Conservation (phyloP, 2,329 filamentous ascomycete species). For the Claviceps spartinae region DNA sequence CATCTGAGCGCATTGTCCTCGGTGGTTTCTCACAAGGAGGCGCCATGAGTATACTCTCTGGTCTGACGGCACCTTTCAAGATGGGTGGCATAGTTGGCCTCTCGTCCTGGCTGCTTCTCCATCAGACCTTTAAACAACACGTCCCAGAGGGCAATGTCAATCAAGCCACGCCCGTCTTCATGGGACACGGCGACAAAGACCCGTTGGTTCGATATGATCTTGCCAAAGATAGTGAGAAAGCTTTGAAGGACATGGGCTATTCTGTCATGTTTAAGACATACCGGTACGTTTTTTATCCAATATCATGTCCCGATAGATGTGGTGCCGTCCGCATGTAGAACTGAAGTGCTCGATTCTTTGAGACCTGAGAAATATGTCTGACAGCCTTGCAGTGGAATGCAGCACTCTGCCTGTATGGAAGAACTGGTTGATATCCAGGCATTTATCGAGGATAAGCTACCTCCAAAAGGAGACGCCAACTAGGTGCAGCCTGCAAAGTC, state of each 20-base stretch:
- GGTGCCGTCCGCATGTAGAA: background rate
- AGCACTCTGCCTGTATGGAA: slow-evolving; percentile 60
- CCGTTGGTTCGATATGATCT: slow-evolving; percentile 55
- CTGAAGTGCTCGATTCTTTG: background rate
- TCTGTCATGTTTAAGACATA: slow-evolving; percentile 67
- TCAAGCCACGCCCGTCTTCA: slow-evolving; percentile 68
- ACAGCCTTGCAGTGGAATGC: slow-evolving; percentile 40
- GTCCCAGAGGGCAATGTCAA: slow-evolving; percentile 28
- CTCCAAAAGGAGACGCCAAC: slow-evolving; percentile 15
- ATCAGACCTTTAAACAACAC: slow-evolving; percentile 26
- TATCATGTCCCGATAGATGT: background rate
- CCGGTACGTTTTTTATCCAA: slow-evolving; percentile 28
- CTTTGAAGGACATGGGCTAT: slow-evolving; percentile 56
- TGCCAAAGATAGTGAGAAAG: slow-evolving; percentile 52
- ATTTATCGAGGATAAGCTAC: slow-evolving; percentile 35
- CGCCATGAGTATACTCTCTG: slow-evolving; percentile 68
- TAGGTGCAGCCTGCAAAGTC: background rate
- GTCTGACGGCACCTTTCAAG: slow-evolving; percentile 56
- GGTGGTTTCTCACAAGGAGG: slow-evolving; percentile 78
- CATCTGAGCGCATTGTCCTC: slow-evolving; percentile 66
- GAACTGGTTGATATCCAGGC: slow-evolving; percentile 73
- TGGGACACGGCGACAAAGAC: slow-evolving; percentile 77
- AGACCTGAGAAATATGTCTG: background rate
- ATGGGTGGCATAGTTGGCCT: slow-evolving; percentile 75
- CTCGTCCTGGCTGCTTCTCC: slow-evolving; percentile 66